Evolutionary conservation across 768 basidiomycete species (phyloP), one percentile per base, ranked within the genome.

Genomic region (Boletus bicolor): DNA sequence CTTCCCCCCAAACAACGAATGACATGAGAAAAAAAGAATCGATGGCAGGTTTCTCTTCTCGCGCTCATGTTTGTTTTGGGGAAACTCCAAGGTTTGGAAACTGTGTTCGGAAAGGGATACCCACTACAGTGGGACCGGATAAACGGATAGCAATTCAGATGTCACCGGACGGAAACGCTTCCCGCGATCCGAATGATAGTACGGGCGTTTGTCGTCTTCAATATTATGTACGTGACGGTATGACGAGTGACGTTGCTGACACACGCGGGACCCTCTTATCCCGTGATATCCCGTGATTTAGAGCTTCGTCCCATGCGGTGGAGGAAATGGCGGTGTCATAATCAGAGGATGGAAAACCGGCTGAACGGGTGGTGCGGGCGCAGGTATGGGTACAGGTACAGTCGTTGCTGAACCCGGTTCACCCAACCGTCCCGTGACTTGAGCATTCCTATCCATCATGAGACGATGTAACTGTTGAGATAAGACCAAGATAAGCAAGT

Each of bases 391-490:
- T 4, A 66, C 61, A 32, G 67, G 58, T 15, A 51, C 30, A 30
- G 55, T 53, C n/a, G 41, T 53, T 10, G 48, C 41, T 26, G 61
- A 50, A 28, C 57, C 55, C 21, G 53, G 44, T 38, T 72, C 73
- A n/a, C 64, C 63, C 37, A 69, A 63, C 35, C 80, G 73, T 46
- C 81, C 80, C 28, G 79, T 81, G 48, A 81, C 72, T 59, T 80
- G 80, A 15, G 80, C 80, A 70, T 85, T 87, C 55, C 85, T 77
- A 41, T 89, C 86, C 84, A 88, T 83, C 85, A 90, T 85, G 57
- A 90, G 80, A 45, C 80, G 77, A 63, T 89, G 87, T 51, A 85
- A 68, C 82, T 85, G 64, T 54, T 52, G 47, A 57, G 55, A 59
- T 59, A 53, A 62, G 50, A 42, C 43, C 32, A 24, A 47, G 55